Conservation (phyloP, 2,329 filamentous ascomycete genomes). For the Claviceps quebecensis region DNA sequence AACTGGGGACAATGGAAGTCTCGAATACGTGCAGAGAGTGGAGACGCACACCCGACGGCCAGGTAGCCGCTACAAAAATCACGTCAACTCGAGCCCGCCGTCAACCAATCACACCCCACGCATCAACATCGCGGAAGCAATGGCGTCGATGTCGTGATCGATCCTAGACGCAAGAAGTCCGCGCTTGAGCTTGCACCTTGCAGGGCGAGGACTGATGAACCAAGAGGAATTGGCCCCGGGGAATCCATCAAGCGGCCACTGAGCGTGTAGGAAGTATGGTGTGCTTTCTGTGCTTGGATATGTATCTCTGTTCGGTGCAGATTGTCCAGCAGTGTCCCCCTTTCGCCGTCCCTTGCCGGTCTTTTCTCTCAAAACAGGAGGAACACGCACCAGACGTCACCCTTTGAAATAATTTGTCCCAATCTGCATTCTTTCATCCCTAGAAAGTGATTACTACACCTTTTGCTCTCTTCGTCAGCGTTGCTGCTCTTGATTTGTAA, state of each 20-base stretch:
- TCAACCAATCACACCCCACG: slow-evolving; percentile 22
- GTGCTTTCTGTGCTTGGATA: not conserved
- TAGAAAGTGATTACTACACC: not conserved
- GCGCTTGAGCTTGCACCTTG: slow-evolving; percentile 7
- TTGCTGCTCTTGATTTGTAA: not conserved
- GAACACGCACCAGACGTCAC: not conserved
- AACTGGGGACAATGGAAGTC: not conserved
- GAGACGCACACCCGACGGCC: too few species aligned
- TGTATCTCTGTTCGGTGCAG: not conserved
- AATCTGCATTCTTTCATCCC: not conserved
- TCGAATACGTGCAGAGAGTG: not conserved
- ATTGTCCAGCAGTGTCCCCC: not conserved
- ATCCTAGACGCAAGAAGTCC: slow-evolving; percentile 19
- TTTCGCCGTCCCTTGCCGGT: not conserved
- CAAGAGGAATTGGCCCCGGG: not conserved
- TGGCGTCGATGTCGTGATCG: slow-evolving; percentile 41
- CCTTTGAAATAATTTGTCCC: not conserved
- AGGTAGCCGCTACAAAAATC: slow-evolving; percentile 5
- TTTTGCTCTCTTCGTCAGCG: not conserved
- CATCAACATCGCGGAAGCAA: slow-evolving; percentile 29
- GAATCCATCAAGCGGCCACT: not conserved
- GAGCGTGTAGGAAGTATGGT: not conserved
- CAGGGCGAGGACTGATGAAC: not conserved
- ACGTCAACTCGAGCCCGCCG: slow-evolving; percentile 10
- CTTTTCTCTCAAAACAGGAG: not conserved